A percentile compares a stretch with the other conserved stretches of the same genome.
Conservation (phyloP, 2,329 filamentous ascomycete genomes). For the Hortaea werneckii region DNA sequence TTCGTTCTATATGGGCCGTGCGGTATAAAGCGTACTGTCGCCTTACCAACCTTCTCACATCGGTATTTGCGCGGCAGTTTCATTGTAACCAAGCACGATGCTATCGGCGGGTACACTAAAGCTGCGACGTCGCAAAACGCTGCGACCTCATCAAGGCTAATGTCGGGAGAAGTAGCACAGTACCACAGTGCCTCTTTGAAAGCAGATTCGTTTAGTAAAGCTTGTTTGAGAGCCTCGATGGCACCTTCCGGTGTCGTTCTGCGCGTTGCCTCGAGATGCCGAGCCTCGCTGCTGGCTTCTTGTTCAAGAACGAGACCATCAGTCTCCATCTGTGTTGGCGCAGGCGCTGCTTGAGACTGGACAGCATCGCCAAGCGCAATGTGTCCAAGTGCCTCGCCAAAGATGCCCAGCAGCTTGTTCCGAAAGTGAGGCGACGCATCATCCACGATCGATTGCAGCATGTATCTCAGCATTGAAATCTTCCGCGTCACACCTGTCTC, state of each 20-base stretch:
- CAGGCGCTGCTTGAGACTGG: constrained; percentile 19
- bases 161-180: constrained; percentile 41
- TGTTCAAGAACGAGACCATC: constrained; percentile 48
- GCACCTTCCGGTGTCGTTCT: constrained; percentile 48
- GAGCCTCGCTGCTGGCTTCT: constrained; percentile 40
- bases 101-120: constrained; percentile 45
- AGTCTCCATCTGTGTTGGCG: constrained; percentile 24
- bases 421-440: constrained; percentile 51
- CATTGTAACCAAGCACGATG: constrained; percentile 40
- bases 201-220: constrained; percentile 38
- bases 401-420: constrained; percentile 40
- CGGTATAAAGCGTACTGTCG: constrained; percentile 25
- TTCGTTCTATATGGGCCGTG: constrained; percentile 16
- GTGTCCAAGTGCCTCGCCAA: constrained; percentile 47
- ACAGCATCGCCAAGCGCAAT: constrained; percentile 47
- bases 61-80: constrained; percentile 49
- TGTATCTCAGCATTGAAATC: constrained; percentile 44
- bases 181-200: constrained; percentile 47
- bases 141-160: constrained; percentile 44
- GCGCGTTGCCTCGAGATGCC: constrained; percentile 45
- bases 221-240: constrained; percentile 44
- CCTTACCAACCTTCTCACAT: constrained; percentile 43
- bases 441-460: constrained; percentile 46
- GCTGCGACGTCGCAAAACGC: constrained; percentile 49
- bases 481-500: constrained; percentile 45